Evolutionary conservation across 371 early-diverging fungal species (phyloP).

Genomic region (Umbelopsis sp.): DNA sequence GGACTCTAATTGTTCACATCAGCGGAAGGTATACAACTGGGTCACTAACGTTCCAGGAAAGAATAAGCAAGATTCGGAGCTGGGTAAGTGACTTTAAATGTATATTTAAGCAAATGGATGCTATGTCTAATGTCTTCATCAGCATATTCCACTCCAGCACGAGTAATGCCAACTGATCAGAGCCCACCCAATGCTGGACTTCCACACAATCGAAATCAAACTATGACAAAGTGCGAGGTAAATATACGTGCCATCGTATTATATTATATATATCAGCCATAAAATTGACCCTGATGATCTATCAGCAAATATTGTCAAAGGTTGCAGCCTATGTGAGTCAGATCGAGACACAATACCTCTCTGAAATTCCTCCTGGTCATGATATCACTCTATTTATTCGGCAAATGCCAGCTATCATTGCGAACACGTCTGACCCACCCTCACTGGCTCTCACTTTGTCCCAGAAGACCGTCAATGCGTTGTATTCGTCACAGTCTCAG

Average conservation of each 20-base stretch:
- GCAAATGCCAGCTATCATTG: conserved; percentile 69
- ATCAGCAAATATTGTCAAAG: conserved; percentile 10
- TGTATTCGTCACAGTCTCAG: conserved; percentile 76
- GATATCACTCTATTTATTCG: conserved; percentile 74
- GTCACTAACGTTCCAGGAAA: neutral
- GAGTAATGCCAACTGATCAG: neutral
- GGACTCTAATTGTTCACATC: neutral
- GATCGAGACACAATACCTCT: neutral
- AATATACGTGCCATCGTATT: neutral
- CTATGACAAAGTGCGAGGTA: neutral
- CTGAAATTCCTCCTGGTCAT: conserved; percentile 77
- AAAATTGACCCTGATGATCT: neutral
- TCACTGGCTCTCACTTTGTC: conserved; percentile 77
- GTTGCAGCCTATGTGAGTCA: conserved; percentile 1
- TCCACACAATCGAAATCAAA: neutral
- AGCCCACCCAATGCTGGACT: neutral
- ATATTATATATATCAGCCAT: neutral
- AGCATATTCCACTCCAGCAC: neutral
- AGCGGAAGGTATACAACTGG: conserved; percentile 9
- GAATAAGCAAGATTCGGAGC: neutral
- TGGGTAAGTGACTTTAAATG: neutral
- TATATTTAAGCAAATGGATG: neutral
- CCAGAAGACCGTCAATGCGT: conserved; percentile 80
- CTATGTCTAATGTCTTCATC: neutral
- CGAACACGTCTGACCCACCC: conserved; percentile 67